Base-by-base conservation (phyloP, 2,329 filamentous ascomycete genomes). In the Exophiala sp. region DNA sequence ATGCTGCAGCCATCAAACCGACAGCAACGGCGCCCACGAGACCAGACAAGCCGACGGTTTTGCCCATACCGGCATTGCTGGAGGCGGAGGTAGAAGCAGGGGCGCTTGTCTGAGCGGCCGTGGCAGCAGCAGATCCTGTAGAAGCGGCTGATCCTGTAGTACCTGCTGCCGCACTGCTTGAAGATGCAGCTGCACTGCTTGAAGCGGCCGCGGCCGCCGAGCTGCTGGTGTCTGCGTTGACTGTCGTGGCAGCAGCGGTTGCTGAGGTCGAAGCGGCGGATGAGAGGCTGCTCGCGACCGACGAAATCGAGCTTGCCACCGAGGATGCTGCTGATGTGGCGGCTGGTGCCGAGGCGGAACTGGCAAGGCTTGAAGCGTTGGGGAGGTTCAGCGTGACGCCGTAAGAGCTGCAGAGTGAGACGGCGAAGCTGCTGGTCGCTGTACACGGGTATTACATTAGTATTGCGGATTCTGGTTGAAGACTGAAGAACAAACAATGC, bases 371-470 rank as follows among this genome's bases (percentile, higher is more conserved):
- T 8, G 16, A 18, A 5, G 21, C 10, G 11, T 5, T 3, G 7
- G 43, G 43, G 7, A 46, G 30, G 18, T 46, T n/a, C 6, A 46
- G 29, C 13, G 29, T 37, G 2, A 46, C 43, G 13, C 30, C 32
- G 34, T 46, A 46, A 10, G 43, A 8, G 9, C 21, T 30, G 22
- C 43, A 46, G 9, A 46, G 43, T 4, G 10, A 10, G 4, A 37
- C 32, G 6, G 43, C 43, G 14, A 46, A 46, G 10, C 38, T 18
- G n/a, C 4, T 16, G 24, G 43, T 46, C n/a, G 14, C 43, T 46
- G 43, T 44, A 44, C 21, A 43, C 16, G 14, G 18, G 29, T 14
- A 44, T 2, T n/a, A 34, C 11, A 21, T 13, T 40, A n/a, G 16
- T 35, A 11, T 19, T 8, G 7, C 37, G 21, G 7, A 21, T 39